These are phyloP conservation scores for Pleurotus cornucopiae DNA, from an alignment of 768 basidiomycete species.

Conservation along the genomic window DNA sequence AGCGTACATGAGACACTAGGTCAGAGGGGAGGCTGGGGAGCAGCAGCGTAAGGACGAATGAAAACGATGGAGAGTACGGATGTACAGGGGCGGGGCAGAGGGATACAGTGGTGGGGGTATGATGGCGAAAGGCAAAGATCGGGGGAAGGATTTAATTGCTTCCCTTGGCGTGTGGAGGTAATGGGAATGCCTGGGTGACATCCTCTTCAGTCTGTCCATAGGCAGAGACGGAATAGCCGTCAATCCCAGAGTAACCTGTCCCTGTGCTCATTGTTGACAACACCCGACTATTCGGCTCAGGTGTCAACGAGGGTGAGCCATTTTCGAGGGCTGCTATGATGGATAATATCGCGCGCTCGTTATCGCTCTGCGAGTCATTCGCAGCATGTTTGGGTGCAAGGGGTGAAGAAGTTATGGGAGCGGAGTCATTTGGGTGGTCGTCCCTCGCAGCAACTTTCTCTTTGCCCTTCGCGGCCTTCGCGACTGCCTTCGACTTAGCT, in stretches of 20 bases:
- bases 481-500: neutral
- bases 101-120: neutral
- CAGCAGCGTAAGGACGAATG: neutral
- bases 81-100: neutral
- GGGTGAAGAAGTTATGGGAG: neutral
- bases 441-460: neutral
- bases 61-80: neutral
- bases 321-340: slow-evolving; percentile 5
- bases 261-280: slow-evolving; percentile 4
- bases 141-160: neutral
- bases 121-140: neutral
- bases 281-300: neutral
- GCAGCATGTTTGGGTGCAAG: neutral
- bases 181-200: slow-evolving; percentile 4
- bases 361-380: slow-evolving; percentile 3
- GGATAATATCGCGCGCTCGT: slow-evolving; percentile 6
- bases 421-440: neutral
- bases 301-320: neutral
- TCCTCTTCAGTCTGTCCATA: slow-evolving; percentile 1
- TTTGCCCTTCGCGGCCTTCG: slow-evolving; percentile 1
- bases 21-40: neutral
- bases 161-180: neutral
- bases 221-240: slow-evolving; percentile 1
- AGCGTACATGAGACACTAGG: slow-evolving; percentile 2
- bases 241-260: slow-evolving; percentile 4